Conservation (phyloP, 495 filamentous ascomycete genomes). For the Neurospora sp. region DNA sequence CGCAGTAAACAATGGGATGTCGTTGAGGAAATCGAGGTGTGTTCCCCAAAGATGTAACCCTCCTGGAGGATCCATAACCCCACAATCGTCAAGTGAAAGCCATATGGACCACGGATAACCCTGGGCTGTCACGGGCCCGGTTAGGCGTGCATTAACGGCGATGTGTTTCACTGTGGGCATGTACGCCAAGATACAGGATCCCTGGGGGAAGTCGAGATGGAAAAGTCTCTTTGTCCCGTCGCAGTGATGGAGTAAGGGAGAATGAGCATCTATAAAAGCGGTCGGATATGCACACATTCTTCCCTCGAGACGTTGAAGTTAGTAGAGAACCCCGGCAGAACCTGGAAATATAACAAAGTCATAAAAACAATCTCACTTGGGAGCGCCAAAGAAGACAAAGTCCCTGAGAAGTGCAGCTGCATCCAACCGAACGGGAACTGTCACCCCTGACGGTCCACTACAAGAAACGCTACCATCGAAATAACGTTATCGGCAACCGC, state of each 20-base stretch:
- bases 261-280: not conserved
- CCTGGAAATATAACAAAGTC: not conserved
- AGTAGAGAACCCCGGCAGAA: not conserved
- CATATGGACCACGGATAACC: not conserved
- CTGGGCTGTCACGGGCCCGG: not conserved
- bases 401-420: not conserved
- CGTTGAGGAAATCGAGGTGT: not conserved
- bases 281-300: not conserved
- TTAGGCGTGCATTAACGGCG: not conserved
- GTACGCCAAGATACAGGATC: conserved; percentile 6
- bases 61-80: not conserved
- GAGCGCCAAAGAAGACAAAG: not conserved
- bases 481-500: not conserved
- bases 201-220: not conserved
- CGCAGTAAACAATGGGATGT: not conserved
- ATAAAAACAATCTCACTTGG: not conserved
- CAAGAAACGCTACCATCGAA: not conserved
- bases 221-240: not conserved
- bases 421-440: not conserved
- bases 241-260: not conserved
- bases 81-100: not conserved
- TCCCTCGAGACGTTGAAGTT: not conserved
- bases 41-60: not conserved
- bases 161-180: conserved; percentile 15
- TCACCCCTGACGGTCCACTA: not conserved